Evolutionary conservation across 1,284 basidiomycete genomes (phyloP).

Genomic region (Cutaneotrichosporon daszewskae): DNA sequence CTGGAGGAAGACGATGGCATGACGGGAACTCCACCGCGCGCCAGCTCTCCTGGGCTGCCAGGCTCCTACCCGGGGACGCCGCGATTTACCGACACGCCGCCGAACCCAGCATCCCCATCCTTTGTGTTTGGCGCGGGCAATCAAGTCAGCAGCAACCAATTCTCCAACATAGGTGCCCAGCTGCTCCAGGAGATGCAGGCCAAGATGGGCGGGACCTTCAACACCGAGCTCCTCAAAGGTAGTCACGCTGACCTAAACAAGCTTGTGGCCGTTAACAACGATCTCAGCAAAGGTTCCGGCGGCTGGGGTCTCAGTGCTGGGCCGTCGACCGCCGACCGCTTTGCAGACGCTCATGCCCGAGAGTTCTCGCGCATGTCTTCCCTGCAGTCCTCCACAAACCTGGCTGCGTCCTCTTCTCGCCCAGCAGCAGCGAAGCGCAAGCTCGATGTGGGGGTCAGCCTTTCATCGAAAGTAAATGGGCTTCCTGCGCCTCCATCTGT

Average conservation of each 20-base stretch:
- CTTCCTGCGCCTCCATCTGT: neutral
- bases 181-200: constrained; percentile 41
- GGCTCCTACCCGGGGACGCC: constrained; percentile 6
- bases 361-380: constrained; percentile 38
- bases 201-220: constrained; percentile 27
- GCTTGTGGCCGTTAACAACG: constrained; percentile 27
- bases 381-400: constrained; percentile 3
- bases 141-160: constrained; percentile 26
- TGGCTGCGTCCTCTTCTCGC: neutral
- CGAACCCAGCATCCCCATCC: constrained; percentile 4
- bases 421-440: constrained; percentile 8
- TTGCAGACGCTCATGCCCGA: constrained; percentile 33
- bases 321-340: constrained; percentile 24
- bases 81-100: neutral
- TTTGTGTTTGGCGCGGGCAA: constrained; percentile 27
- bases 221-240: constrained; percentile 40
- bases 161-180: constrained; percentile 31
- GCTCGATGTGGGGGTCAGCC: neutral
- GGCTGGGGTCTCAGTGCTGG: constrained; percentile 30
- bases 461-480: constrained; percentile 2
- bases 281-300: constrained; percentile 21
- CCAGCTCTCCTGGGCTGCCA: constrained; percentile 4
- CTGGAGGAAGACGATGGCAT: too few relatives aligned
- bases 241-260: constrained; percentile 34
- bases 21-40: neutral